Conservation (phyloP, 73 alveolate genomes). For the Stentor coeruleus region DNA sequence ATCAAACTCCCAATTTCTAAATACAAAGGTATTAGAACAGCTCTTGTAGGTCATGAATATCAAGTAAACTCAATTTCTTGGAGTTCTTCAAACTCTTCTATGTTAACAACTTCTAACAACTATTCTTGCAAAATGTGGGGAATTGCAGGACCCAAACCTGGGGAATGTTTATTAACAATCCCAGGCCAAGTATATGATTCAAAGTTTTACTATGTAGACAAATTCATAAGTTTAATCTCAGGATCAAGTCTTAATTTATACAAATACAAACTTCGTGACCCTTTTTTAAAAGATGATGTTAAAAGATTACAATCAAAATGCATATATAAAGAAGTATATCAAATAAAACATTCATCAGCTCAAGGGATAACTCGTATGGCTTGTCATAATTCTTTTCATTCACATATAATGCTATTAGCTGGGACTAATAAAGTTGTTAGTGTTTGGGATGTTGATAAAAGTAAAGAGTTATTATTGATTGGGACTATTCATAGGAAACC, state of each 20-base stretch:
- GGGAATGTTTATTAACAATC: slow-evolving; percentile 45
- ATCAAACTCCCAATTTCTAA: slow-evolving; percentile 39
- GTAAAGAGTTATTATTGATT: slow-evolving; percentile 30
- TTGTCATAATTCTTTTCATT: slow-evolving; percentile 39
- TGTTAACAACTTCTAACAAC: slow-evolving; percentile 44
- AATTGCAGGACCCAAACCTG: slow-evolving; percentile 43
- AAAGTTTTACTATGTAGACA: slow-evolving; percentile 51
- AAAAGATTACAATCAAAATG: slow-evolving; percentile 56
- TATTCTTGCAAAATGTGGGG: slow-evolving; percentile 51
- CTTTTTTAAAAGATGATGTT: slow-evolving; percentile 50
- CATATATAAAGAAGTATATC: slow-evolving; percentile 35
- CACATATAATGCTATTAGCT: slow-evolving; percentile 45
- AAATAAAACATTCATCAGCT: slow-evolving; percentile 39
- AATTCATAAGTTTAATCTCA: slow-evolving; percentile 33
- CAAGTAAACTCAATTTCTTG: slow-evolving; percentile 39
- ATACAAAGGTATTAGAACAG: slow-evolving; percentile 27
- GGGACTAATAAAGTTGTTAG: slow-evolving; percentile 57
- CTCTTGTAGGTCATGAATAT: slow-evolving; percentile 57
- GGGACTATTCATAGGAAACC: slow-evolving; percentile 49
- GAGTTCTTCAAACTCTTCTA: slow-evolving; percentile 41
- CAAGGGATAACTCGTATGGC: slow-evolving; percentile 40
- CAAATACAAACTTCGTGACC: slow-evolving; percentile 51
- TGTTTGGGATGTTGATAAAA: slow-evolving; percentile 51
- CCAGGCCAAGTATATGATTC: slow-evolving; percentile 44
- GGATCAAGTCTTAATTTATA: slow-evolving; percentile 39